Evolutionary conservation across 2,329 filamentous ascomycete species (phyloP).

Genomic region (Calcarisporium arbuscula): DNA sequence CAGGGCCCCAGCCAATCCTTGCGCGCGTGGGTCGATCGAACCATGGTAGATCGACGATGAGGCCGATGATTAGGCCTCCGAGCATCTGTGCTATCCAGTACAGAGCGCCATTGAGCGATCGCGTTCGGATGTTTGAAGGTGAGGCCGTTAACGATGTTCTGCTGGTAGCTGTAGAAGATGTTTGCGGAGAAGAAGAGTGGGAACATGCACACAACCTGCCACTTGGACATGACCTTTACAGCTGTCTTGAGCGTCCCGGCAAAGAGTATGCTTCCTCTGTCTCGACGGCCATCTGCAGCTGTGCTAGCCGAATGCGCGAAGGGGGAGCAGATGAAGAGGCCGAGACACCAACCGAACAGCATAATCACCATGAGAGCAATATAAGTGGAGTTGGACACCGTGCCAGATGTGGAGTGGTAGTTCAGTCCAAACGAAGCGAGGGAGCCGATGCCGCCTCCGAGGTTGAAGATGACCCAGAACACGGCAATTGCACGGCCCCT

Average conservation of each 20-base stretch:
- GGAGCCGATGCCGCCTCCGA: conserved; percentile 38
- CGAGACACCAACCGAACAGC: conserved; percentile 40
- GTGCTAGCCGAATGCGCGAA: conserved; percentile 31
- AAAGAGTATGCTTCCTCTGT: conserved; percentile 32
- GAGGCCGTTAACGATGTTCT: conserved; percentile 47
- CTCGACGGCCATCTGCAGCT: conserved; percentile 29
- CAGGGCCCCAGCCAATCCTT: conserved; percentile 36
- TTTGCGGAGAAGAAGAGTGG: conserved; percentile 50
- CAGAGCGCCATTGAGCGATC: conserved; percentile 45
- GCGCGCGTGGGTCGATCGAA: conserved; percentile 40
- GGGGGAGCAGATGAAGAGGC: conserved; percentile 41
- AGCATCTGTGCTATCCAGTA: conserved; percentile 52
- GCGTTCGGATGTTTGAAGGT: conserved; percentile 48
- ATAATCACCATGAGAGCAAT: conserved; percentile 43
- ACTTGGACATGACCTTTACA: conserved; percentile 30
- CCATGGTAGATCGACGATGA: conserved; percentile 34
- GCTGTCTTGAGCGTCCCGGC: conserved; percentile 29
- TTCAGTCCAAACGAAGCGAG: conserved; percentile 30
- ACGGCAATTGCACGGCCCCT: conserved; percentile 36
- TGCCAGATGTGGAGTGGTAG: conserved; percentile 31
- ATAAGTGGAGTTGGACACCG: conserved; percentile 44
- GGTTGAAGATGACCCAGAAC: conserved; percentile 42
- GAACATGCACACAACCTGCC: conserved; percentile 40
- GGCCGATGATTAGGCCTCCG: conserved; percentile 41
- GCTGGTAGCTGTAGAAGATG: conserved; percentile 50